Percentiles rank a stretch among this genome's conserved stretches.
Conservation (phyloP, 441 rosid species). For the Adansonia madagascariensis region DNA sequence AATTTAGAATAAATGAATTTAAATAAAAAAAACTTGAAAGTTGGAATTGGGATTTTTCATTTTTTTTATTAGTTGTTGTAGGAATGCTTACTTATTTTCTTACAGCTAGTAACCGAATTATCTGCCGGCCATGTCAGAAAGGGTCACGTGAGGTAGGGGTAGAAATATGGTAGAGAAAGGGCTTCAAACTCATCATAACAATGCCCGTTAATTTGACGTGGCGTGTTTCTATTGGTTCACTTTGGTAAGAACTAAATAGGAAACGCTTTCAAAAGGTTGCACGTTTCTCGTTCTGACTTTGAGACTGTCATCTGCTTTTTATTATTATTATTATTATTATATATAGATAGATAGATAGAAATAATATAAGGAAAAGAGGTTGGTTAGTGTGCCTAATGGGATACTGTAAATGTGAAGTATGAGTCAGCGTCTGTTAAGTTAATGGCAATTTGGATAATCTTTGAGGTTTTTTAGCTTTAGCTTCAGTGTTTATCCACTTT, state of each 20-base stretch:
- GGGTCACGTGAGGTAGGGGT: constrained; percentile 26
- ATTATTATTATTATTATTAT: background rate
- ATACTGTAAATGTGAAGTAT: background rate
- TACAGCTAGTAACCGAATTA: constrained; percentile 7
- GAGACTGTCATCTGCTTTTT: background rate
- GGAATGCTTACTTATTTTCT: background rate
- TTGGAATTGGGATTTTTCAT: background rate
- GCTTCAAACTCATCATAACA: too few species aligned
- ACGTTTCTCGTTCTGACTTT: background rate
- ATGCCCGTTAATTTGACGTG: background rate
- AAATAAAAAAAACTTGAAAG: background rate
- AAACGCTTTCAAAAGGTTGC: background rate
- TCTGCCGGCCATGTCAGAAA: constrained; percentile 41
- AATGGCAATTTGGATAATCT: background rate
- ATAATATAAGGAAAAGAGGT: background rate
- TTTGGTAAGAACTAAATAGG: background rate
- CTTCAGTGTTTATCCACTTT: background rate
- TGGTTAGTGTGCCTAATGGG: too few species aligned
- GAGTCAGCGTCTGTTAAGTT: background rate
- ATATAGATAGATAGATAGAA: background rate
- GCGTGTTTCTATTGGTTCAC: background rate
- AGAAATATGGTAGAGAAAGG: too few species aligned
- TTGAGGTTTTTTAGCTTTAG: background rate
- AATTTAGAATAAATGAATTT: background rate
- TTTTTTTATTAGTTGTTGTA: background rate